Conservation (phyloP, 164 flowering plant species). For the Chloranthus sessilifolius region DNA sequence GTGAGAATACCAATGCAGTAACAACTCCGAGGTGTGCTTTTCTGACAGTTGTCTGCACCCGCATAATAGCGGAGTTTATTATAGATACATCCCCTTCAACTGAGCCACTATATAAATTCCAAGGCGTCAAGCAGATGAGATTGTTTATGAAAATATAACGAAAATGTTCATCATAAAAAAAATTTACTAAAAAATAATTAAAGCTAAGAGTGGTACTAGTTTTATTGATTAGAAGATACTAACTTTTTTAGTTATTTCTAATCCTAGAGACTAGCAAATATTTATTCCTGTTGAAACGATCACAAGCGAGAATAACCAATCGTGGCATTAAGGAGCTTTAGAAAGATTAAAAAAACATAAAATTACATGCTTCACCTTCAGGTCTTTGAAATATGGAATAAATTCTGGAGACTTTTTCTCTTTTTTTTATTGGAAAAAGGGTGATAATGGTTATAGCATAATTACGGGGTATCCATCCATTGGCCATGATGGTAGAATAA, state of each 20-base stretch:
- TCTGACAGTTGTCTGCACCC: slow-evolving; percentile 31
- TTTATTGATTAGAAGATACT: background rate
- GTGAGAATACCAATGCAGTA: slow-evolving; percentile 67
- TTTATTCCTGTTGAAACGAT: background rate
- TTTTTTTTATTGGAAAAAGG: no score
- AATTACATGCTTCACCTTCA: no score
- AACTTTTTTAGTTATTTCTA: background rate
- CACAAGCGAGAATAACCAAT: background rate
- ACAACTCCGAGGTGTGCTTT: slow-evolving; percentile 81
- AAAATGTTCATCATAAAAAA: background rate
- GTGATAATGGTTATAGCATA: no score
- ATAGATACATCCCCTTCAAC: slow-evolving; percentile 62
- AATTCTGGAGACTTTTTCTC: no score
- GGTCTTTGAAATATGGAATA: no score
- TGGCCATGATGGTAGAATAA: no score
- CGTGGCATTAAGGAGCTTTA: no score
- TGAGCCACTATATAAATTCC: slow-evolving; percentile 62
- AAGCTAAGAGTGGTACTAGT: background rate
- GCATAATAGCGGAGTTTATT: slow-evolving; percentile 44
- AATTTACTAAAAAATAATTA: background rate
- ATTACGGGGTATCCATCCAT: no score
- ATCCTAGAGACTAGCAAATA: background rate
- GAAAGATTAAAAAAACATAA: no score
- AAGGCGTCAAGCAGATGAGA: background rate
- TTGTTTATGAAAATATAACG: background rate